These are phyloP conservation scores for Anacardium occidentale DNA, from an alignment of 345 rosid genomes.

Conservation along the genomic window DNA sequence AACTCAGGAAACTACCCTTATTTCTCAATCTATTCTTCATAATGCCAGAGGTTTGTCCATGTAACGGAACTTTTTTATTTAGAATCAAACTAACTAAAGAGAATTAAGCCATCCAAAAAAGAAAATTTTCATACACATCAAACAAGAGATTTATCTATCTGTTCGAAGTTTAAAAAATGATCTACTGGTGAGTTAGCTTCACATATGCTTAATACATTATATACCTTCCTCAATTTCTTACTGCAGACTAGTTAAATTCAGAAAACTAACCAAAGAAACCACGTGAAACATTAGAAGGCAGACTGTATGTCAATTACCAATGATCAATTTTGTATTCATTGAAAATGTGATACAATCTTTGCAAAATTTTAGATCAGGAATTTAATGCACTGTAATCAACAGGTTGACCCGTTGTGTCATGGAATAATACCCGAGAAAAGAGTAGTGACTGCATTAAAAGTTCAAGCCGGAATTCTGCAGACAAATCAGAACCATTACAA, in stretches of 20 bases:
- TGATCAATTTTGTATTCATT: neutral
- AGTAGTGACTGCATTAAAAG: conserved; percentile 90
- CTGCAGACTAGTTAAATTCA: neutral
- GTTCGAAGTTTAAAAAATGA: neutral
- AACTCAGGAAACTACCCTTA: neutral
- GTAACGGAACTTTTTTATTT: neutral
- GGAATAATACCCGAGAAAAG: conserved; percentile 81
- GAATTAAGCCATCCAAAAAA: neutral
- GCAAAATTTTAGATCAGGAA: conserved; percentile 18
- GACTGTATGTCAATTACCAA: neutral
- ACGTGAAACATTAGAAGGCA: neutral
- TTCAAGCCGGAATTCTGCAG: conserved; percentile 94
- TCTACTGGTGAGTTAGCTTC: neutral
- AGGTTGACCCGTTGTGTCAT: conserved; percentile 20
- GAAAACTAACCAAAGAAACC: neutral
- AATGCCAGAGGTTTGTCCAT: neutral
- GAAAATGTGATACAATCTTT: conserved; percentile 9
- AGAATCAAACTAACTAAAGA: conserved; percentile 5
- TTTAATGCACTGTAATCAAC: conserved; percentile 20
- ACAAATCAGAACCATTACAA: conserved; percentile 21
- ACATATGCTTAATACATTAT: neutral
- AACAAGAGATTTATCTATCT: neutral
- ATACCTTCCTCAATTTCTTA: neutral
- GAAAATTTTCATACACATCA: neutral
- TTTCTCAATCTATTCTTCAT: neutral